phyloP scores from a whole-genome alignment of 108 stramenopile genomes.

The Cyclostephanos tholiformis region DNA sequence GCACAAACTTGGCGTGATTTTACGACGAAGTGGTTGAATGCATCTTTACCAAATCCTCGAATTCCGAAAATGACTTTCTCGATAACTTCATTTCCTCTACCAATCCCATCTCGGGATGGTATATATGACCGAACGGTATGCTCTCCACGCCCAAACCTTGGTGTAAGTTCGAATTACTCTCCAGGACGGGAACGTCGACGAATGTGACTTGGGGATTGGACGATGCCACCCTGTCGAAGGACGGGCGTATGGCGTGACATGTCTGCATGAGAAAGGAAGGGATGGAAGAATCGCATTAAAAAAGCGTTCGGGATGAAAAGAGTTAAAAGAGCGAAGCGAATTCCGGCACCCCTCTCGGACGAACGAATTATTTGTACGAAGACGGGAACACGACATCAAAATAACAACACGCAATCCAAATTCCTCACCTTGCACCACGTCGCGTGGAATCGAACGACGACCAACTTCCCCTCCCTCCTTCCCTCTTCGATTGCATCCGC shows the following conservation, averaged over 20 bases:
- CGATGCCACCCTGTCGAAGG: slow-evolving; percentile 52
- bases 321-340: neutral
- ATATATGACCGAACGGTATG: slow-evolving; percentile 70
- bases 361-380: neutral
- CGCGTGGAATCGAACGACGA: slow-evolving; percentile 72
- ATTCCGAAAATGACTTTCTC: slow-evolving; percentile 44
- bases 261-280: slow-evolving; percentile 33
- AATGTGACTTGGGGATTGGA: slow-evolving; percentile 56
- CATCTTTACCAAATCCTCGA: slow-evolving; percentile 31
- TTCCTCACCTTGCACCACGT: slow-evolving; percentile 68
- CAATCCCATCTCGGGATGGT: slow-evolving; percentile 63
- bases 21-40: slow-evolving; percentile 21
- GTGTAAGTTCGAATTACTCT: slow-evolving; percentile 66
- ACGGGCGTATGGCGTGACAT: slow-evolving; percentile 61
- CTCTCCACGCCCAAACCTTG: slow-evolving; percentile 66
- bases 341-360: neutral
- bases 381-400: too few relatives aligned
- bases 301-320: neutral
- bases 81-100: slow-evolving; percentile 65
- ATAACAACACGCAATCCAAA: too few relatives aligned
- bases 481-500: slow-evolving; percentile 63
- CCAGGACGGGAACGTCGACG: slow-evolving; percentile 72
- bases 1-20: neutral
- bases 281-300: neutral
- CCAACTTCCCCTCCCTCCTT: slow-evolving; percentile 34